Evolutionary conservation across 257 asterid species (phyloP), one percentile per base, ranked within the genome.

Genomic region (Solanum sejunctum): DNA sequence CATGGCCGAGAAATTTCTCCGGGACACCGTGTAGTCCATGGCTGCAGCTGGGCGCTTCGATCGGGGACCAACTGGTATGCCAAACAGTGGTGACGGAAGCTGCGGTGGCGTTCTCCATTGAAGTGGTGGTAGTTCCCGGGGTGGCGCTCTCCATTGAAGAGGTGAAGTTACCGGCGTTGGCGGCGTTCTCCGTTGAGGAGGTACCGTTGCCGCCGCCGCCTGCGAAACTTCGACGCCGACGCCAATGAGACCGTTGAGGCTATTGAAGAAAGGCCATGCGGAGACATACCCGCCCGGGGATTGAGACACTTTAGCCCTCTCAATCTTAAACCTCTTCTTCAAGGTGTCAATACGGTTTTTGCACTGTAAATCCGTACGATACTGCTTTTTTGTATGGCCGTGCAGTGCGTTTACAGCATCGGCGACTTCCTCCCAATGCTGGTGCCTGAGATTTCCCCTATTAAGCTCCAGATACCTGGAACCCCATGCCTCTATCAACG

Each of bases 321-420:
- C 98, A 87, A 90, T 84, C 91, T 95, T 97, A 92, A 86, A 97
- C 91, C 92, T 93, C 92, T 97, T 97, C 88, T 97, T 96, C 69
- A 93, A 83, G 80, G 98, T 97, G 90, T 97, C 99, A 87, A 96
- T 92, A 57, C 98, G 97, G 86, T 97, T 97, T 78, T 97, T 95
- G 84, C 99, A 95, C 94, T 97, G 99, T 57, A 95, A 90, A 87
- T 94, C 96, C 84, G 97, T 89, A 88, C 98, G 97, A 32, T 91
- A 94, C 63, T 89, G 97, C 87, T 91, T 94, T 47, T 87, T 87
- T 49, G 91, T 82, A 84, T 88, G 87, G 88, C 89, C 97, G 90
- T 95, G 99, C 75, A 70, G 78, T 69, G 92, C 88, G 95, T 95
- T 97, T 91, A 97, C 98, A 91, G 95, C 91, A 90, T 93, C 96